Conservation (phyloP, 2,329 filamentous ascomycete species). For the Chrysoporthe puriensis region DNA sequence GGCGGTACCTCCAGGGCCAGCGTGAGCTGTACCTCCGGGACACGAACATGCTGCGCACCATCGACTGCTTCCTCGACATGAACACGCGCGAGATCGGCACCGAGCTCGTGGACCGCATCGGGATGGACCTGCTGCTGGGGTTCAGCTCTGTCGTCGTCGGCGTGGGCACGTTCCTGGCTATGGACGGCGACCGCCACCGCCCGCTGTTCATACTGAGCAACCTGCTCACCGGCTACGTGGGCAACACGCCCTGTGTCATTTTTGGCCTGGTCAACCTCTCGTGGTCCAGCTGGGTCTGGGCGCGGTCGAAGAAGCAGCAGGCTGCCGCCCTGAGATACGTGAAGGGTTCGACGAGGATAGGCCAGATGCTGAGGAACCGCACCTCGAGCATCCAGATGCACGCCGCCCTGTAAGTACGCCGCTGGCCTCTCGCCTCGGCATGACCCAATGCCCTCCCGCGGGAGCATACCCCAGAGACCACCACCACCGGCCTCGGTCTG, state of each 20-base stretch:
- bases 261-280: conserved; percentile 53
- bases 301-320: conserved; percentile 45
- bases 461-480: background rate
- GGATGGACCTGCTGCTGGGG: conserved; percentile 56
- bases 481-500: background rate
- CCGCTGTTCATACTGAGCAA: conserved; percentile 52
- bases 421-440: background rate
- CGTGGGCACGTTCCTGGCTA: conserved; percentile 57
- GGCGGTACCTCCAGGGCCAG: conserved; percentile 37
- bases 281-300: conserved; percentile 51
- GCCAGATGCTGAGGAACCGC: conserved; percentile 40
- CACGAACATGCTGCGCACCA: conserved; percentile 29
- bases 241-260: conserved; percentile 52
- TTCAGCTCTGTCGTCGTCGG: conserved; percentile 53
- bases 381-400: conserved; percentile 49
- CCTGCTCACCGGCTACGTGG: conserved; percentile 58
- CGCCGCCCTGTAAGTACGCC: conserved; percentile 36
- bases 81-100: conserved; percentile 53
- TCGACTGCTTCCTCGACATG: conserved; percentile 47
- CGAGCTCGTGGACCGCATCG: conserved; percentile 53
- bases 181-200: conserved; percentile 48
- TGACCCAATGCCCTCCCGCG: background rate
- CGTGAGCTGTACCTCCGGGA: conserved; percentile 31
- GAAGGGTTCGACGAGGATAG: conserved; percentile 32
- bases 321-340: conserved; percentile 34